Evolutionary conservation across 2,329 filamentous ascomycete genomes (phyloP).

Genomic region (Calonectria hawksworthii): DNA sequence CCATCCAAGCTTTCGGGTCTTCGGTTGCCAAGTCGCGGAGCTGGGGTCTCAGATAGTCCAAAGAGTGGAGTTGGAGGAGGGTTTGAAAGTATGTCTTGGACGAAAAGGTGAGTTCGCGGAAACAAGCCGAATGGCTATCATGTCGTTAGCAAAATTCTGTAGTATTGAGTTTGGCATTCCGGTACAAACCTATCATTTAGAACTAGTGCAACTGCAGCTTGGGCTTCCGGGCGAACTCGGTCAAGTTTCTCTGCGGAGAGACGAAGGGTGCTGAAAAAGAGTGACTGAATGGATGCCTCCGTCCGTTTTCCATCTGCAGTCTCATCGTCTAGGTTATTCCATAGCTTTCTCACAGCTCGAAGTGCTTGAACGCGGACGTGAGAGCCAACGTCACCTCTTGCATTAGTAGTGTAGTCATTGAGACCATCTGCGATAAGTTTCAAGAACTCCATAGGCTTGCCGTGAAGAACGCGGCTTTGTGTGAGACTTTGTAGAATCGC

Average conservation of each 20-base stretch:
- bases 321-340: slow-evolving; percentile 52
- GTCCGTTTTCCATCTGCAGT: slow-evolving; percentile 30
- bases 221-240: slow-evolving; percentile 80
- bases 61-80: slow-evolving; percentile 63
- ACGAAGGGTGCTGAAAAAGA: slow-evolving; percentile 70
- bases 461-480: slow-evolving; percentile 59
- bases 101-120: slow-evolving; percentile 64
- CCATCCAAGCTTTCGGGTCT: slow-evolving; percentile 58
- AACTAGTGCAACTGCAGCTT: slow-evolving; percentile 63
- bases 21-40: slow-evolving; percentile 53
- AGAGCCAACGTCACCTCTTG: slow-evolving; percentile 91
- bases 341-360: slow-evolving; percentile 78
- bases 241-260: slow-evolving; percentile 92
- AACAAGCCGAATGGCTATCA: slow-evolving; percentile 51
- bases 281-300: slow-evolving; percentile 51
- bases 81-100: slow-evolving; percentile 71
- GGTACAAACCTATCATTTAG: slow-evolving; percentile 60
- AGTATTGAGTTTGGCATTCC: neutral
- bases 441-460: slow-evolving; percentile 58
- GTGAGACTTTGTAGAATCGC: slow-evolving; percentile 69
- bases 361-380: slow-evolving; percentile 86
- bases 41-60: slow-evolving; percentile 52
- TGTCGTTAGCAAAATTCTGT: slow-evolving; percentile 38
- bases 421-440: slow-evolving; percentile 70
- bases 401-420: slow-evolving; percentile 92